Evolutionary conservation across 2,329 filamentous ascomycete species (phyloP).

Genomic region (Talaromyces amestolkiae): DNA sequence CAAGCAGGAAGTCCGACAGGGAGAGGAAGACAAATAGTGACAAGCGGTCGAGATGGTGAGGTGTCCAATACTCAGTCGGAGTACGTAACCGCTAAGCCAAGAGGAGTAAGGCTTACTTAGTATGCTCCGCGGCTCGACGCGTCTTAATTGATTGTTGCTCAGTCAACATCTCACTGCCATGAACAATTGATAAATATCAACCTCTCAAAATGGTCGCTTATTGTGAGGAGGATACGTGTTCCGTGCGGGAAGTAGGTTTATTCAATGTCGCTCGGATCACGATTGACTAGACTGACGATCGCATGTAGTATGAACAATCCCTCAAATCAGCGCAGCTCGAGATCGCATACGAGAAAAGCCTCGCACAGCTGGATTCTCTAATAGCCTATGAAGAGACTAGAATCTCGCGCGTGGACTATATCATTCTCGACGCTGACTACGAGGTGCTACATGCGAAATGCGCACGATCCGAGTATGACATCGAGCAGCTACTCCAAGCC

Average conservation of each 20-base stretch:
- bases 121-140: conserved; percentile 3
- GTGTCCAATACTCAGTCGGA: conserved; percentile 12
- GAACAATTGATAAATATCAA: neutral
- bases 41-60: conserved; percentile 3
- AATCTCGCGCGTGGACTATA: conserved; percentile 64
- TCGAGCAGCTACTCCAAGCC: conserved; percentile 51
- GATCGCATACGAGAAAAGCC: conserved; percentile 64
- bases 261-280: neutral
- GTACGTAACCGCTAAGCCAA: neutral
- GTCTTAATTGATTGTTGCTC: conserved; percentile 4
- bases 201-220: neutral
- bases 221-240: conserved; percentile 14
- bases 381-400: conserved; percentile 73
- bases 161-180: neutral
- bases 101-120: neutral
- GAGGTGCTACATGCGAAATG: conserved; percentile 65
- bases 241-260: conserved; percentile 27
- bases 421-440: conserved; percentile 74
- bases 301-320: conserved; percentile 41
- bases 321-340: conserved; percentile 60
- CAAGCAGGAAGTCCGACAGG: neutral
- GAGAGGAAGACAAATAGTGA: neutral
- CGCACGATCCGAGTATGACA: conserved; percentile 54
- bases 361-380: conserved; percentile 65
- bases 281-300: neutral